Base-by-base conservation (phyloP, 2,329 filamentous ascomycete species). In the Neofusicoccum kwambonambiense region DNA sequence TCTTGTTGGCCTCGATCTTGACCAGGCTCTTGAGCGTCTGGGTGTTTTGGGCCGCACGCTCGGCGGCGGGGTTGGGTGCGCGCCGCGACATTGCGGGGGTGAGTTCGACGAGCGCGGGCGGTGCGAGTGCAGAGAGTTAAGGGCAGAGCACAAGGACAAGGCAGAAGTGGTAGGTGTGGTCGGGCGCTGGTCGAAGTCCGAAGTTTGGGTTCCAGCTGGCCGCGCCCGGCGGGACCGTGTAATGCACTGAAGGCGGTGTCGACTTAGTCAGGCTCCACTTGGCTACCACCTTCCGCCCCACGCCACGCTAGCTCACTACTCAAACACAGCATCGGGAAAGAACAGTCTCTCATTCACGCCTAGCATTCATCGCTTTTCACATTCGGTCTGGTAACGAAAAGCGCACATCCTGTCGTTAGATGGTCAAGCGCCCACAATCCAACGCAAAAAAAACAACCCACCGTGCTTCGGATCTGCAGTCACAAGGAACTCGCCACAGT, bases 1-100 rank as follows among this genome's bases (percentile, higher is more conserved):
- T 88, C 83, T 99, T 99, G 83, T 99, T 99, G 68, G 88, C 83
- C 75, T 98, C 94, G 71, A 99, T 82, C 82, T 98, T 99, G 77
- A 98, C 84, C 71, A 99, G 86, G 76, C 87, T 93, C 84, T 98
- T 98, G 79, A 99, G 92, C 50, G 93, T 96, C 77, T 90, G 88
- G 78, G 92, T 90, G 81, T 99, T 99, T 81, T 96, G 91, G 74
- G 93, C 93, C 73, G 93, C 91, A 79, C 92, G 89, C 80, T 96
- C 92, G 70, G 92, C 90, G 69, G 88, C 89, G 75, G 91, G 88
- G 80, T 92, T 91, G 42, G 44, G 41, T 66, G 88, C 86, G 76
- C 91, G 87, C 83, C 92, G 86, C 73, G 92, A 95, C 91, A 96
- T 96, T 50, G 54, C 56, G 45, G 50, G 27, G 17, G 58, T 19